Evolutionary conservation across 345 rosid species (phyloP).

Genomic region (Acer campestre): DNA sequence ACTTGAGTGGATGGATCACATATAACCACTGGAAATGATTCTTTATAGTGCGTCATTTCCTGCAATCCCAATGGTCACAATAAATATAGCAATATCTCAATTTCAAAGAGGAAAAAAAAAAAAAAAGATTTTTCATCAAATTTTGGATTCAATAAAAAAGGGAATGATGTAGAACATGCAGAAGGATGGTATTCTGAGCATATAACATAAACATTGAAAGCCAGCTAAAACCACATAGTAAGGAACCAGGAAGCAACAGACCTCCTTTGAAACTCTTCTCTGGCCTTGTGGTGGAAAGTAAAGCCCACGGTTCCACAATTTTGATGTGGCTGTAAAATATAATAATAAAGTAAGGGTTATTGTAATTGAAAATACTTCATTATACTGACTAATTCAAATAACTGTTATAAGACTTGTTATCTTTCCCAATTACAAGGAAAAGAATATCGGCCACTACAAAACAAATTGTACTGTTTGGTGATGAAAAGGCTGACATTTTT

Average conservation of each 20-base stretch:
- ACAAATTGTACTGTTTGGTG: background rate
- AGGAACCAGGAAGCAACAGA: slow-evolving; percentile 30
- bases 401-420: background rate
- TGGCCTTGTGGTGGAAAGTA: slow-evolving; percentile 54
- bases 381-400: background rate
- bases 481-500: background rate
- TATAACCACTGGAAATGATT: slow-evolving; percentile 66
- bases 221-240: slow-evolving; percentile 1
- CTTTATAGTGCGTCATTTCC: slow-evolving; percentile 55
- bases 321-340: slow-evolving; percentile 62
- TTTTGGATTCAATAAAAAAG: background rate
- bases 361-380: background rate
- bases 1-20: slow-evolving; percentile 50
- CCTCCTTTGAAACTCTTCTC: slow-evolving; percentile 67
- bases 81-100: slow-evolving; percentile 9
- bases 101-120: background rate
- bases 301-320: slow-evolving; percentile 77
- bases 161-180: background rate
- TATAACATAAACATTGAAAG: background rate
- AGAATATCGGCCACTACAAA: background rate
- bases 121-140: background rate
- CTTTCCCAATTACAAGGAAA: background rate
- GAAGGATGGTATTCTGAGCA: background rate
- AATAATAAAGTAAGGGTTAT: slow-evolving; percentile 5
- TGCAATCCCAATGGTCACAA: slow-evolving; percentile 35